phyloP scores from a whole-genome alignment of 768 basidiomycete genomes.

The Suillus lakei region DNA sequence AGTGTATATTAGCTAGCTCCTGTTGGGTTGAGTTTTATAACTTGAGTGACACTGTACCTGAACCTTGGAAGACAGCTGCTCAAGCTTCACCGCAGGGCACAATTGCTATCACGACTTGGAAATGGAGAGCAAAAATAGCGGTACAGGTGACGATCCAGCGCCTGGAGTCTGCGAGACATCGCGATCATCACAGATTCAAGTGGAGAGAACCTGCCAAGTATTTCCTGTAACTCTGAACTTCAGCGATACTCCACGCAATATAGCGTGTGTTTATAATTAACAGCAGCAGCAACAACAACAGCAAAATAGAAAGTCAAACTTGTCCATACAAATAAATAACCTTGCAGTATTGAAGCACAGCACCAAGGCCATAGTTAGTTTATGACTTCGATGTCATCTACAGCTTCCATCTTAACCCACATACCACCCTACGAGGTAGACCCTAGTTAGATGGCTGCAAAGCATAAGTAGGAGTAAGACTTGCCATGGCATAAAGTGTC shows the following conservation, averaged over 20 bases:
- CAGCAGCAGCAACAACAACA: no score
- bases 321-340: background rate
- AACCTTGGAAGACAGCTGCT: background rate
- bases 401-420: constrained; percentile 48
- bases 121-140: background rate
- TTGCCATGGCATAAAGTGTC: constrained; percentile 43
- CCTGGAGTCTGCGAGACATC: background rate
- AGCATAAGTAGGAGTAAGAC: constrained; percentile 8
- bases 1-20: background rate
- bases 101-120: background rate
- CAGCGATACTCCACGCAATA: background rate
- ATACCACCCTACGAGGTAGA: constrained; percentile 43
- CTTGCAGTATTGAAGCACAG: background rate
- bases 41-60: background rate
- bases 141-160: background rate
- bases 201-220: background rate
- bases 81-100: background rate
- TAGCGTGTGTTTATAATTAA: background rate
- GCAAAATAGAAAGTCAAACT: no score
- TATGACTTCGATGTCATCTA: constrained; percentile 19
- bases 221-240: background rate
- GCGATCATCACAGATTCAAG: background rate
- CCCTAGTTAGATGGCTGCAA: background rate
- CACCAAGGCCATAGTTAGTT: background rate
- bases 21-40: background rate